Evolutionary conservation across 163 green algal genomes (phyloP).

Genomic region (Prototheca stagnorum): DNA sequence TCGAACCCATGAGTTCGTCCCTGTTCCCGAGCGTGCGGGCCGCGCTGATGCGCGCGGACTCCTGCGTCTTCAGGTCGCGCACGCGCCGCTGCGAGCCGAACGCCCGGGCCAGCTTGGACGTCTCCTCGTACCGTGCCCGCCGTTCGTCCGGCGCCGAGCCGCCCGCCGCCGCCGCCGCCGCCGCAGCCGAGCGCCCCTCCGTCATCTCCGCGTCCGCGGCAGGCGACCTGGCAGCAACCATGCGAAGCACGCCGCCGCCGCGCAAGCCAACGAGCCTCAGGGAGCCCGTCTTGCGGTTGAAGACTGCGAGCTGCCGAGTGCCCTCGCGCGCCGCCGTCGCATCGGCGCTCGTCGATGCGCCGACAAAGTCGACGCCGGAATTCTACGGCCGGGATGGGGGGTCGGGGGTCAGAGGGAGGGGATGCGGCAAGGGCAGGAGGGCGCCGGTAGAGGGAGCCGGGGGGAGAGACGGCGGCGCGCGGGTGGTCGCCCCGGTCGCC

Average conservation of each 20-base stretch:
- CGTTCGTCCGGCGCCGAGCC: not conserved
- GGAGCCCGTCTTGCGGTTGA: conserved; percentile 10
- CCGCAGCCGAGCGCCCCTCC: conserved; percentile 7
- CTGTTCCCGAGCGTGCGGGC: conserved; percentile 26
- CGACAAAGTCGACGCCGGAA: too few species aligned
- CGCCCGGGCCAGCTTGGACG: conserved; percentile 42
- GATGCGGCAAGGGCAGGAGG: too few species aligned
- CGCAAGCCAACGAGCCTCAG: conserved; percentile 10
- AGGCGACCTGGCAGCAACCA: too few species aligned
- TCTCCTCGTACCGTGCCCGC: not conserved
- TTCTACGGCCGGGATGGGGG: too few species aligned
- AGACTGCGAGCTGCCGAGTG: conserved; percentile 19
- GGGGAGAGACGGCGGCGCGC: too few species aligned
- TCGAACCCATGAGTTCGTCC: too few species aligned
- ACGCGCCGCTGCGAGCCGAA: conserved; percentile 51
- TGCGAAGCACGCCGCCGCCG: conserved; percentile 14
- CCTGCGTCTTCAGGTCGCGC: conserved; percentile 37
- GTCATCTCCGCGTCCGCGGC: conserved; percentile 15
- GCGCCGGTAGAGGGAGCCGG: too few species aligned
- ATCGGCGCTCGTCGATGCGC: too few species aligned
- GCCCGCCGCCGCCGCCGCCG: not conserved
- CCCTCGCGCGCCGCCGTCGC: too few species aligned
- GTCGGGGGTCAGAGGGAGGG: too few species aligned
- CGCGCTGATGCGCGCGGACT: conserved; percentile 34
- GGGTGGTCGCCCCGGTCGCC: too few species aligned